Evolutionary conservation across 805 yeast genomes (phyloP), one percentile per base, ranked within the genome.

Genomic region (Teunomyces stri): DNA sequence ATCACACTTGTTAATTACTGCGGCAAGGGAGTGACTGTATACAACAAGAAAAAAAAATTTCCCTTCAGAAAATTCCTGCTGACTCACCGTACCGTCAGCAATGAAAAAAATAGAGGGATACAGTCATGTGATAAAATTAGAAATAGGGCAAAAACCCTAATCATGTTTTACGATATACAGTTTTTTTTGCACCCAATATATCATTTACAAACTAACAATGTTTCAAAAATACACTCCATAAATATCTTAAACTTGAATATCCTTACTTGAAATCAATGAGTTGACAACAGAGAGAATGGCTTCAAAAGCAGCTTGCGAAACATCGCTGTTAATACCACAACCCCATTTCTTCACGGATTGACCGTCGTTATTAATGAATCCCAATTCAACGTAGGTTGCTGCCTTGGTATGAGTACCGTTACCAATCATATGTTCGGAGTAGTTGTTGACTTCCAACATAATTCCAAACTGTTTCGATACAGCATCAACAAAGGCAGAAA

Each of bases 391-490:
- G 65, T 79, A 85, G 7, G 91, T 79, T 39, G 89, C 91, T 56
- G 91, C 92, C 65, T 82, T 79, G 46, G 87, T 81, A 52, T 76
- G 77, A 18, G 89, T 78, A 51, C 88, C 90, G 41, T 81, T 70
- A 52, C 90, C 90, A 55, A 85, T 75, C 48, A 87, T 80, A 64
- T 85, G 92, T 66, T 85, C 92, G 22, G 78, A 74, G 66, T 85
- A 85, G 61, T 81, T 77, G 55, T 78, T 77, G 27, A 85, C 87
- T 66, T 82, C 87, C 37, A 85, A 70, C 51, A 72, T 70, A 47
- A 74, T 70, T 34, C 79, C 79, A 44, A 81, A 72, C 50, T 75
- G 70, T 44, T 72, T 65, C 20, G 84, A 72, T 42, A 85, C 62
- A 13, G 89, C 89, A 63, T 83, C 82, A 46, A 82, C 72, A 64